These are phyloP conservation scores for Helminthosporium solani DNA, from an alignment of 2,329 filamentous ascomycete genomes.

Conservation along the genomic window DNA sequence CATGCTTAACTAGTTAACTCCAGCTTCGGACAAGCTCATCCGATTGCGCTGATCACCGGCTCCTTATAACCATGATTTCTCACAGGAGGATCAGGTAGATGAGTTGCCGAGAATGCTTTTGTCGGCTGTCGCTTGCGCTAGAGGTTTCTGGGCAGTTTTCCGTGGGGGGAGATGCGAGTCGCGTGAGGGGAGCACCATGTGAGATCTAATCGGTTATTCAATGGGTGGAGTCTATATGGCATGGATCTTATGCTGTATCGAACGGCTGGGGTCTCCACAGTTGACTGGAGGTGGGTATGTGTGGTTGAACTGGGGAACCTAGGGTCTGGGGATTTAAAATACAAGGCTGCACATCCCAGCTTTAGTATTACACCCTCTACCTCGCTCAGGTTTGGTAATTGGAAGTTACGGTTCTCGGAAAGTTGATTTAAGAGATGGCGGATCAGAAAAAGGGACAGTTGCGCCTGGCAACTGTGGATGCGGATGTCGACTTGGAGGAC, in stretches of 20 bases:
- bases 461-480: constrained; percentile 8
- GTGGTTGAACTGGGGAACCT: not conserved
- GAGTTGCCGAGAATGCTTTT: no score
- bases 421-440: constrained; percentile 1
- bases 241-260: no score
- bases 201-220: not conserved
- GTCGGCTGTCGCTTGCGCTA: constrained; percentile 15
- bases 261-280: not conserved
- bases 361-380: no score
- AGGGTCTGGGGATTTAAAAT: not conserved
- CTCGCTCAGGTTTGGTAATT: not conserved
- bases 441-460: constrained; percentile 1
- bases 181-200: no score
- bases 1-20: no score
- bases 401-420: not conserved
- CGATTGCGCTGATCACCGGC: not conserved
- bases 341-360: not conserved
- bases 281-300: no score
- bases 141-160: no score
- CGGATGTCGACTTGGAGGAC: constrained; percentile 7
- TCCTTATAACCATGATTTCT: not conserved
- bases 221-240: no score
- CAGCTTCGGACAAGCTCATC: constrained; percentile 1
- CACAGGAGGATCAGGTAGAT: no score
- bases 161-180: no score